These are phyloP conservation scores for Backusella westeae DNA, from an alignment of 192 early-diverging fungal species.

Conservation along the genomic window DNA sequence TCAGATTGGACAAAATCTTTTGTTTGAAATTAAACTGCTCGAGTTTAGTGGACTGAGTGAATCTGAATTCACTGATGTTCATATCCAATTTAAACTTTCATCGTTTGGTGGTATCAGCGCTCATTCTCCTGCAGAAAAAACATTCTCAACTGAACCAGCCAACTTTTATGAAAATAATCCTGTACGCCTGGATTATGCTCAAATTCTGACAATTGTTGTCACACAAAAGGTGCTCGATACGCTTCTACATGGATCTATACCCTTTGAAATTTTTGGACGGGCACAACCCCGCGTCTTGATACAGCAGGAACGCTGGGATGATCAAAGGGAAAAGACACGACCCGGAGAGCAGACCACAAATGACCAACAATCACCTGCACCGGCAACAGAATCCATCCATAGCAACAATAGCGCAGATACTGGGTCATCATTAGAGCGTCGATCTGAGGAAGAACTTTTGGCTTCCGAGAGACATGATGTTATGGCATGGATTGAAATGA, in stretches of 20 bases:
- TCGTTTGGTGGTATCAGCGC: slow-evolving; percentile 52
- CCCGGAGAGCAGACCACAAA: not conserved
- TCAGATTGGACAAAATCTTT: slow-evolving; percentile 44
- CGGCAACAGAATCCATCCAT: not conserved
- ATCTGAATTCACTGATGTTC: slow-evolving; percentile 62
- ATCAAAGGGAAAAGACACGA: slow-evolving; percentile 39
- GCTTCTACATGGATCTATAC: slow-evolving; percentile 24
- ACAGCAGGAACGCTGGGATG: slow-evolving; percentile 52
- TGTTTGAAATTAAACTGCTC: slow-evolving; percentile 65
- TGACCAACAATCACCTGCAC: slow-evolving; percentile 3
- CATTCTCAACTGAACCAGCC: slow-evolving; percentile 60
- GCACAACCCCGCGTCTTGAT: slow-evolving; percentile 39
- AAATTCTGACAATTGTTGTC: slow-evolving; percentile 44
- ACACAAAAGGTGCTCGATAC: slow-evolving; percentile 22
- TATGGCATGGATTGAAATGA: slow-evolving; percentile 62
- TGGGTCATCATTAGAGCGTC: slow-evolving; percentile 12
- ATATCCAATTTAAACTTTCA: slow-evolving; percentile 68
- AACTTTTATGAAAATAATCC: slow-evolving; percentile 50
- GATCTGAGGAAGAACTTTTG: slow-evolving; percentile 58
- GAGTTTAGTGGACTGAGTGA: slow-evolving; percentile 60
- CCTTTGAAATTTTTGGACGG: slow-evolving; percentile 54
- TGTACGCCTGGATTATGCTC: slow-evolving; percentile 51
- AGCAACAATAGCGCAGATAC: not conserved
- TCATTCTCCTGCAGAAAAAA: slow-evolving; percentile 41
- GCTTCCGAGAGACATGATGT: slow-evolving; percentile 70